These are phyloP conservation scores for Pelargonium fulgidum DNA, from an alignment of 441 rosid species.

Conservation along the genomic window DNA sequence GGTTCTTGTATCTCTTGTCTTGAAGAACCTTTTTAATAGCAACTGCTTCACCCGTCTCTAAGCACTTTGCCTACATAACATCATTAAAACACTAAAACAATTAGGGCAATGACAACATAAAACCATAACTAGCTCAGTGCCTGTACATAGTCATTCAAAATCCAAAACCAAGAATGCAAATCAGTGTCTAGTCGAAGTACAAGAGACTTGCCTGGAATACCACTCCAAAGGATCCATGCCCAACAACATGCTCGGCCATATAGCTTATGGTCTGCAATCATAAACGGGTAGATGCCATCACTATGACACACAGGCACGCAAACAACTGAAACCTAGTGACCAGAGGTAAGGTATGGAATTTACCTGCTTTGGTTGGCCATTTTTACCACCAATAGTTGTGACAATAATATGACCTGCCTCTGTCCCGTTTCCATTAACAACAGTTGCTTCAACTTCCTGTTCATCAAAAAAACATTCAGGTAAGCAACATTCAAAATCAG, in stretches of 20 bases:
- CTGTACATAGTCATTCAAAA: not conserved
- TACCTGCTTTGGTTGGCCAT: slow-evolving; percentile 68
- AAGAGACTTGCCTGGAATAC: slow-evolving; percentile 18
- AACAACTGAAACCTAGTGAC: not conserved
- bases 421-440: slow-evolving; percentile 55
- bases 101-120: not conserved
- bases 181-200: not conserved
- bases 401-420: slow-evolving; percentile 69
- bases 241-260: slow-evolving; percentile 76
- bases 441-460: slow-evolving; percentile 60
- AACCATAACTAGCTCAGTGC: not conserved
- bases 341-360: not conserved
- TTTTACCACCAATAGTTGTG: slow-evolving; percentile 63
- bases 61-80: not conserved
- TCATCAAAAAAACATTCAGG: slow-evolving; percentile 12
- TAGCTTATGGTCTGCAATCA: slow-evolving; percentile 56
- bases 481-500: slow-evolving; percentile 2
- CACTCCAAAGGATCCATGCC: slow-evolving; percentile 66
- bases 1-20: slow-evolving; percentile 69
- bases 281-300: slow-evolving; percentile 11
- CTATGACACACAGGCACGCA: slow-evolving; percentile 1
- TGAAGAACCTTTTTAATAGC: slow-evolving; percentile 56
- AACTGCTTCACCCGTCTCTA: not conserved
- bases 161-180: no score
- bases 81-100: slow-evolving; percentile 4